phyloP scores from a whole-genome alignment of 139 green algal genomes.

The Chlorella ohadii region DNA sequence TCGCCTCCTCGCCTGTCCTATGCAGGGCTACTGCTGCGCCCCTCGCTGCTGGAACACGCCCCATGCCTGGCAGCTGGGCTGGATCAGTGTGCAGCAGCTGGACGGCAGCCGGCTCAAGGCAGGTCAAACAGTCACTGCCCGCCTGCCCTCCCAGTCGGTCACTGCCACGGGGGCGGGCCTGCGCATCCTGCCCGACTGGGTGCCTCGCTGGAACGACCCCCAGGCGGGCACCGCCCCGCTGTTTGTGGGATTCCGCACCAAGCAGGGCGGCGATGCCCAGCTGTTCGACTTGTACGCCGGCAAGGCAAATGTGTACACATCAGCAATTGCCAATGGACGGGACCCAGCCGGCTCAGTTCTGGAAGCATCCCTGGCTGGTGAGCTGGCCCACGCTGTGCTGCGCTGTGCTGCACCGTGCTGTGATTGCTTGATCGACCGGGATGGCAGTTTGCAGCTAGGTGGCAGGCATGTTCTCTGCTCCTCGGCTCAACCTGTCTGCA shows the following conservation, averaged over 20 bases:
- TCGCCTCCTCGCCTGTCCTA: neutral
- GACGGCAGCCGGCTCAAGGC: constrained; percentile 20
- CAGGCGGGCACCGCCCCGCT: neutral
- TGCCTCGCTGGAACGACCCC: neutral
- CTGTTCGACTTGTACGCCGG: neutral
- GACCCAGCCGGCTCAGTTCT: no score
- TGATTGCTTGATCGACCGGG: no score
- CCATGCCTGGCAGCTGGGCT: constrained; percentile 51
- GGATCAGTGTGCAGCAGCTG: constrained; percentile 33
- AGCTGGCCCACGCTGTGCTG: no score
- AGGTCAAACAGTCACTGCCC: neutral
- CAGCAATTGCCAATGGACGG: no score
- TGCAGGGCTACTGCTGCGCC: constrained; percentile 44
- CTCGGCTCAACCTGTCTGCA: no score
- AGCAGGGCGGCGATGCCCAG: neutral
- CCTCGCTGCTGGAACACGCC: constrained; percentile 46
- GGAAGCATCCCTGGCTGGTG: no score
- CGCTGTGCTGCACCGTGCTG: no score
- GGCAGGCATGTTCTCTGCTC: no score
- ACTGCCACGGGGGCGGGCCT: neutral
- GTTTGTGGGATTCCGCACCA: constrained; percentile 27
- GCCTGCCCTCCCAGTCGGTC: neutral
- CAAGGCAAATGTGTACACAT: constrained; percentile 30
- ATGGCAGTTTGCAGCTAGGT: no score
- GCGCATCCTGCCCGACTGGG: constrained; percentile 24